Evolutionary conservation across 148 eudicot species (phyloP).

Genomic region (Tetragonia tetragonoides): DNA sequence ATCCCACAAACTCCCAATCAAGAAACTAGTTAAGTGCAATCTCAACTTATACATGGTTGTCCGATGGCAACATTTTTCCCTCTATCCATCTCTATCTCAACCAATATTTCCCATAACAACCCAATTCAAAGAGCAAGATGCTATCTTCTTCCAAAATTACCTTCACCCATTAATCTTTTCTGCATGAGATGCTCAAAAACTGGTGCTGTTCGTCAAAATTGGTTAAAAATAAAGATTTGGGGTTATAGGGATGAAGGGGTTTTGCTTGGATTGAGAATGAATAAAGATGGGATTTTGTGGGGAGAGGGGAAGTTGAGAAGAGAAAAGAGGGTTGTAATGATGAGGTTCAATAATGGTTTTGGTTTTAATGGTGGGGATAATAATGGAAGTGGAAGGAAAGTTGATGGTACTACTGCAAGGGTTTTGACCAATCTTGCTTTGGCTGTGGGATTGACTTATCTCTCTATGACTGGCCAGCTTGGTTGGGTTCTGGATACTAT

Average conservation of each 20-base stretch:
- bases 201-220: slow-evolving; percentile 25
- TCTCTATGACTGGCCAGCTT: slow-evolving; percentile 79
- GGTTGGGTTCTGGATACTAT: slow-evolving; percentile 90
- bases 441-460: slow-evolving; percentile 81
- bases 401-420: slow-evolving; percentile 44
- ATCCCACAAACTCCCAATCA: neutral
- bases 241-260: slow-evolving; percentile 23
- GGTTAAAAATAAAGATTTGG: slow-evolving; percentile 19
- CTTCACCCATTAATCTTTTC: slow-evolving; percentile 17
- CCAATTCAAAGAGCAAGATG: slow-evolving; percentile 22
- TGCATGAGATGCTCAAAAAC: slow-evolving; percentile 19
- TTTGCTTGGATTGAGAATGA: slow-evolving; percentile 29
- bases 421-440: slow-evolving; percentile 72
- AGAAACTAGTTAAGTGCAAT: neutral
- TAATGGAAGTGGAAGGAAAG: slow-evolving; percentile 52
- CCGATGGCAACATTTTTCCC: slow-evolving; percentile 47
- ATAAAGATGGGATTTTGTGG: slow-evolving; percentile 42
- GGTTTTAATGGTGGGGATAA: slow-evolving; percentile 57
- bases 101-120: slow-evolving; percentile 25
- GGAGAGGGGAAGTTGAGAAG: slow-evolving; percentile 24
- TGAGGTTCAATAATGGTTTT: slow-evolving; percentile 47
- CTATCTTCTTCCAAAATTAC: slow-evolving; percentile 23
- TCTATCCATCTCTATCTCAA: slow-evolving; percentile 30
- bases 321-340: slow-evolving; percentile 55
- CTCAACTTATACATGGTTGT: slow-evolving; percentile 15